Percentiles rank a stretch among this genome's conserved stretches.
Evolutionary conservation across 2,329 filamentous ascomycete species (phyloP).

Genomic region (Trichoderma lentiforme): DNA sequence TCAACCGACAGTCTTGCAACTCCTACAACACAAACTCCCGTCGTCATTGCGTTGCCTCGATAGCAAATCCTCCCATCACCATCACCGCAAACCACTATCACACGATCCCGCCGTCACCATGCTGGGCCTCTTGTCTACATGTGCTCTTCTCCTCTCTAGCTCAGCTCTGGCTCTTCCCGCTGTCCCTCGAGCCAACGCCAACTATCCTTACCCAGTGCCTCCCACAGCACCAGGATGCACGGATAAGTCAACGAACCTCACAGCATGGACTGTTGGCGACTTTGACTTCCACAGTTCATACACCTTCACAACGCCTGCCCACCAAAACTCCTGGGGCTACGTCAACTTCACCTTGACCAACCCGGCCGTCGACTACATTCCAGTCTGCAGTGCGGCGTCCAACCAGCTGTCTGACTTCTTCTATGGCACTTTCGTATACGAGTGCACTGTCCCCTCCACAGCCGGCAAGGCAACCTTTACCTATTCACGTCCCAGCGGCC

Average conservation of each 20-base stretch:
- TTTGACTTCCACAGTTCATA: conserved; percentile 50
- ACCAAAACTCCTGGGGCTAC: conserved; percentile 48
- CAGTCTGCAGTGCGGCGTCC: conserved; percentile 41
- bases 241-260: conserved; percentile 21
- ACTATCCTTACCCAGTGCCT: not conserved
- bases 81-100: not conserved
- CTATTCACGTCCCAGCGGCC: conserved; percentile 36
- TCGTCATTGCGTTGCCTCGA: not conserved
- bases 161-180: conserved; percentile 26
- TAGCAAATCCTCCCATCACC: not conserved
- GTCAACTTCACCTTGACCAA: conserved; percentile 50
- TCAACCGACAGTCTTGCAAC: no score
- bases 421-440: conserved; percentile 45
- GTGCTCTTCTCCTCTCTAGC: conserved; percentile 25
- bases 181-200: not conserved
- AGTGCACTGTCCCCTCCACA: conserved; percentile 37
- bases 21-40: not conserved
- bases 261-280: conserved; percentile 39
- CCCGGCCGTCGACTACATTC: conserved; percentile 38
- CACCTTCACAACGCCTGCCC: conserved; percentile 48
- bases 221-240: conserved; percentile 22
- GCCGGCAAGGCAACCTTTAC: conserved; percentile 38
- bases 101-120: conserved; percentile 15
- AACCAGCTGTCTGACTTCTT: conserved; percentile 47
- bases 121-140: conserved; percentile 22